These are phyloP conservation scores for Cinnamomum micranthum DNA, from an alignment of 164 flowering plant species.

Conservation along the genomic window DNA sequence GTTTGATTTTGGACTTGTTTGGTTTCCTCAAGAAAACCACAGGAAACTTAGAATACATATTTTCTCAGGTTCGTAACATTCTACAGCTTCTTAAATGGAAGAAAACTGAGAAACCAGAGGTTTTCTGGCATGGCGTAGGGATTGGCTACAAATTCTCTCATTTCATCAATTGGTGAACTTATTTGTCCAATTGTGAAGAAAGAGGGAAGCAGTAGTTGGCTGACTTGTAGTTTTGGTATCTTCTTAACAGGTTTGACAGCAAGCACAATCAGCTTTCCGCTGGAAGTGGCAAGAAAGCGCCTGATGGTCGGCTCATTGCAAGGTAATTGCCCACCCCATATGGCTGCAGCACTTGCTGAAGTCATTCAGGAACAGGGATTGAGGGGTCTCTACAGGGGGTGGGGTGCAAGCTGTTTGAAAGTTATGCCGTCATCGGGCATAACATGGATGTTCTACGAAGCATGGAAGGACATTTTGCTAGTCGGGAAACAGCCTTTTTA, in stretches of 20 bases:
- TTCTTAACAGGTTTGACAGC: slow-evolving; percentile 73
- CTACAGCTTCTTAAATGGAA: too few species aligned
- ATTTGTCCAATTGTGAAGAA: too few species aligned
- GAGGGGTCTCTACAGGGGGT: slow-evolving; percentile 88
- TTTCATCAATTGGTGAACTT: too few species aligned
- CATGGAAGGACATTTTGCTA: slow-evolving; percentile 87
- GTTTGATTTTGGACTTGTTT: too few species aligned
- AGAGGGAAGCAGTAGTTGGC: neutral
- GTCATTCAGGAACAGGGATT: slow-evolving; percentile 71
- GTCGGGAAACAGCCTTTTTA: slow-evolving; percentile 19
- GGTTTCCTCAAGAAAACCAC: too few species aligned
- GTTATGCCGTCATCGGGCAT: slow-evolving; percentile 97
- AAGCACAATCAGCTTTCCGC: slow-evolving; percentile 88
- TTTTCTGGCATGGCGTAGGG: too few species aligned
- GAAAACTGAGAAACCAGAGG: too few species aligned
- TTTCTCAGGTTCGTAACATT: too few species aligned
- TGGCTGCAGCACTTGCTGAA: slow-evolving; percentile 84
- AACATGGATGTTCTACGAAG: slow-evolving; percentile 99
- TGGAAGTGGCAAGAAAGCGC: slow-evolving; percentile 93
- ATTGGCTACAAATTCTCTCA: too few species aligned
- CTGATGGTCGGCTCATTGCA: slow-evolving; percentile 90
- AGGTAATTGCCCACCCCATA: slow-evolving; percentile 86
- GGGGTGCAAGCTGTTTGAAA: slow-evolving; percentile 94
- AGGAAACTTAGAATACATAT: too few species aligned
- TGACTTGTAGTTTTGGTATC: neutral